A percentile compares a stretch with the other conserved stretches of the same genome.
phyloP scores from a whole-genome alignment of 495 filamentous ascomycete species.

The Poronia punctata region DNA sequence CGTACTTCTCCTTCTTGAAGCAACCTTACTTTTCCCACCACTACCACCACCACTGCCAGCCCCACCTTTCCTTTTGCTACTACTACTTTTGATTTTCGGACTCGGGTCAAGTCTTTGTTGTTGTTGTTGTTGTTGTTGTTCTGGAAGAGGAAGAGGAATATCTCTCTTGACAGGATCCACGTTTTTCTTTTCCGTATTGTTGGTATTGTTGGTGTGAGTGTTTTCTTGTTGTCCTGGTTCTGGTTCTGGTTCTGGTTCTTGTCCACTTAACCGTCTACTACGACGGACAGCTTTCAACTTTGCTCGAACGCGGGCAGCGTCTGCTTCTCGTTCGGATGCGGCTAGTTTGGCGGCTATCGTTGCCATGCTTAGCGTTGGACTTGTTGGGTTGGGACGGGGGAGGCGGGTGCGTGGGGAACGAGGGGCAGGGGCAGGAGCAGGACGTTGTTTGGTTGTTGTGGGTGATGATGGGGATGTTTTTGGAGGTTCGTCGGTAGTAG shows the following conservation, averaged over 20 bases:
- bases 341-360: conserved; percentile 50
- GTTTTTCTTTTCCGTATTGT: background rate
- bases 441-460: conserved; percentile 1
- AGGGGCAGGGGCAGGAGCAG: conserved; percentile 9
- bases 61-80: background rate
- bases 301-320: conserved; percentile 47
- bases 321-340: conserved; percentile 49
- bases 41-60: background rate
- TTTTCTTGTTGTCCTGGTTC: background rate
- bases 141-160: too few species aligned
- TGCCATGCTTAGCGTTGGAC: conserved; percentile 45
- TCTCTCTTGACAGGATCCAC: conserved; percentile 4
- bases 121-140: too few species aligned
- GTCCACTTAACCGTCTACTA: conserved; percentile 1
- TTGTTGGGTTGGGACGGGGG: conserved; percentile 37
- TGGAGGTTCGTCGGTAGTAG: background rate
- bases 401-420: conserved; percentile 27
- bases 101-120: too few species aligned
- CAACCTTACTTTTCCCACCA: conserved; percentile 27
- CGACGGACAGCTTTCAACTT: conserved; percentile 43
- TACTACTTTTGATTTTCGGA: too few species aligned
- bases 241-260: background rate
- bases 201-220: background rate
- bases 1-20: conserved; percentile 58
- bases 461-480: conserved; percentile 7